These are phyloP conservation scores for Lycium ferocissimum DNA, from an alignment of 257 asterid species.

Conservation along the genomic window DNA sequence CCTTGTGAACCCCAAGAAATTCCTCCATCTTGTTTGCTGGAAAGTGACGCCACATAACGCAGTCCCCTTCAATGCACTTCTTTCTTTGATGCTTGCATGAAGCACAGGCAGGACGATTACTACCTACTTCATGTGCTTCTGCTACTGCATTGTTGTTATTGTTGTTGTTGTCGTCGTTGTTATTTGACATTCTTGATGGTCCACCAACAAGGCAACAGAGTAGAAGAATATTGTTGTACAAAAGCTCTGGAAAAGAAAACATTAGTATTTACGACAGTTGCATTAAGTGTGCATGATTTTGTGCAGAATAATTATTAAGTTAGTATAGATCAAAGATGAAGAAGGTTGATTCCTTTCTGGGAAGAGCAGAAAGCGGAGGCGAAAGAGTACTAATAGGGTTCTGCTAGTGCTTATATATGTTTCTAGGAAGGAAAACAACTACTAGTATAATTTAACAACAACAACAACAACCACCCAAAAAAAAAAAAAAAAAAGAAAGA, in stretches of 20 bases:
- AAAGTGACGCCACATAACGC: slow-evolving; percentile 40
- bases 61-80: slow-evolving; percentile 35
- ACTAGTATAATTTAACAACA: neutral
- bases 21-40: slow-evolving; percentile 29
- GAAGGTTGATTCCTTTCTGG: neutral
- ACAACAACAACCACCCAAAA: too few species aligned
- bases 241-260: neutral
- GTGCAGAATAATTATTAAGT: neutral
- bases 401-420: neutral
- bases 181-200: neutral
- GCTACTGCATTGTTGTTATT: neutral
- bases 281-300: neutral
- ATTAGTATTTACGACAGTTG: neutral
- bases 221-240: neutral
- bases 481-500: neutral
- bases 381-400: slow-evolving; percentile 26
- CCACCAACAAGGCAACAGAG: neutral
- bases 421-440: neutral
- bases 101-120: slow-evolving; percentile 46
- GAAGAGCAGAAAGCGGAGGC: slow-evolving; percentile 22
- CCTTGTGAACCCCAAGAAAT: slow-evolving; percentile 36
- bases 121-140: neutral
- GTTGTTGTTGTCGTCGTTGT: neutral
- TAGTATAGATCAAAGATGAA: neutral
- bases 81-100: slow-evolving; percentile 53